Base-by-base conservation (phyloP, 2,329 filamentous ascomycete species). In the Colletotrichum sp. region DNA sequence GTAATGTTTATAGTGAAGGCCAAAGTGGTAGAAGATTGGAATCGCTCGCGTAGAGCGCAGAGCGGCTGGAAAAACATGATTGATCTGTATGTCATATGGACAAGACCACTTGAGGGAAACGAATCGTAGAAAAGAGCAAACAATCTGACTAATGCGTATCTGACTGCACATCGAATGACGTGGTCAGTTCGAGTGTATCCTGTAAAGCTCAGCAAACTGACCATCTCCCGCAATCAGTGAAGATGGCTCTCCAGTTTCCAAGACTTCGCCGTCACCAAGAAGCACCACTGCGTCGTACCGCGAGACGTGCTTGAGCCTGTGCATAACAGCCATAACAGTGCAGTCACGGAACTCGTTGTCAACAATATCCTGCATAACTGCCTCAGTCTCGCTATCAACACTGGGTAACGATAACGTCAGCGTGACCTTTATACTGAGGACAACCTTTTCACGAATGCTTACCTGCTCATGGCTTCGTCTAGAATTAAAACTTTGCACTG, bases 301-400 rank as follows among this genome's bases (percentile, higher is more conserved):
- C 10, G 52, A 22, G 10, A 80, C 74, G 52, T 80, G 71, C 25
- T 36, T 66, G 27, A 79, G 76, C 15, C 77, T 67, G 66, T 80
- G 78, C 73, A 79, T 78, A 6, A 80, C 77, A 15, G 79, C 74
- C 32, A 80, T 34, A 4, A 81, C 77, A 15, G 78, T 80, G 39
- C 77, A 74, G 58, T 74, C 71, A 27, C 60, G 61, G 68, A 81
- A 80, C 27, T 77, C 77, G 4, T n/a, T 76, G 66, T 80, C 78
- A 52, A 81, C 72, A 13, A 80, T 65, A 18, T 78, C 66, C 71
- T 80, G 78, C 76, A 80, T 79, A n/a, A 77, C 62, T 8, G 73
- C 30, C 55, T 81, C 79, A 2, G 79, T 81, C 13, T 77, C 71
- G 34, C 30, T 22, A 36, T 80, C 79, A 9, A 80, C 76, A 65